Evolutionary conservation across 116 monocot species (phyloP), one percentile per base, ranked within the genome.

Genomic region (Iris pallida): DNA sequence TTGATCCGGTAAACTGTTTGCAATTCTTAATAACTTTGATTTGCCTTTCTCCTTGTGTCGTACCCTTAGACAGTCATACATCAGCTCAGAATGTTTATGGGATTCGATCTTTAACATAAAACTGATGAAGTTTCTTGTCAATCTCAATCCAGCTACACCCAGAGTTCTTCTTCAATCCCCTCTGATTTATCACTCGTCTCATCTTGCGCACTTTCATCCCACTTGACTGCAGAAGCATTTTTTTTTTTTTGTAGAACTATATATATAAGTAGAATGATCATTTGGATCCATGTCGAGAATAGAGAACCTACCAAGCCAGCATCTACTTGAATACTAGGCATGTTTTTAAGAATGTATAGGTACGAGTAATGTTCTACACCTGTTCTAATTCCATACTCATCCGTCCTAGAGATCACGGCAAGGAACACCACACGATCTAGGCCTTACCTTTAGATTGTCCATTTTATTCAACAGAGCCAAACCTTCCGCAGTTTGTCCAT

Each of bases 81-180:
- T 82, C 71, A 49, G 20, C 52, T 66, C 68, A 40, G 54, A 20
- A 11, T 82, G 68, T 15, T 57, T 68, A 75, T 85, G 82, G 5
- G 82, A 79, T 18, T 68, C 71, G n/a, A 74, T 85, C 88, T 45
- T 77, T 69, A 19, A 72, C 88, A 79, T 77, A 89, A 53, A 89
- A 89, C 44, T 82, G 81, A 9, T 82, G 77, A 16, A 80, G 72
- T 48, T 48, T 73, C 49, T 75, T 82, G 46, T 80, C 77, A 4
- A 89, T 47, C 59, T 89, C 88, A 69, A 85, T 80, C 88, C 88
- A 89, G 74, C 89, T 89, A 67, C 89, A 89, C 42, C 89, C 89
- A 59, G 89, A 85, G 19, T 82, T 85, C 80, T n/a, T n/a, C n/a
- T 79, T 85, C 55, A 89, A 64, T 44, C 82, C 73, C 19, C 52